These are phyloP conservation scores for Phytopythium mirpurense DNA, from an alignment of 352 stramenopile genomes.

Conservation along the genomic window DNA sequence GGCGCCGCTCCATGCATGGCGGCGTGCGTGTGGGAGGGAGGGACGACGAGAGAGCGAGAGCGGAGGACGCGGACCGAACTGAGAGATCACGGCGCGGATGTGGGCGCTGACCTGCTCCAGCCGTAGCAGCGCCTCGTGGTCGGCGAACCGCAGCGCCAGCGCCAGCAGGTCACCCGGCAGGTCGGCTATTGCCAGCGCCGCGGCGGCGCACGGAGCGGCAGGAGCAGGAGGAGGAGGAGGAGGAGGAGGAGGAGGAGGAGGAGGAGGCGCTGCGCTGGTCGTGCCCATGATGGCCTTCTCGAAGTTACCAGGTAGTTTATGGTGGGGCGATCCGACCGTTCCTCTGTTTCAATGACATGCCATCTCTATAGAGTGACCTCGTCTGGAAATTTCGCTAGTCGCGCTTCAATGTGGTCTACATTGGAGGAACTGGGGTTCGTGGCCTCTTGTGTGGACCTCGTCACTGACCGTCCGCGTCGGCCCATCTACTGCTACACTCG, in stretches of 20 bases:
- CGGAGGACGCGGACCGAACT: constrained; percentile 9
- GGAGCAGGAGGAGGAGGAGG: too few relatives aligned
- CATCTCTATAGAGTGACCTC: not conserved
- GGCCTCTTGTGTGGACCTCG: not conserved
- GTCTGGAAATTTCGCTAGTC: not conserved
- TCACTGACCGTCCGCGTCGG: not conserved
- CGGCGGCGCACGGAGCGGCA: too few relatives aligned
- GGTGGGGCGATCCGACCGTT: too few relatives aligned
- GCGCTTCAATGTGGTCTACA: not conserved
- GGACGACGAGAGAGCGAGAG: too few relatives aligned
- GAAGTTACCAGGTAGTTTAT: too few relatives aligned
- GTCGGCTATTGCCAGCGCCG: constrained; percentile 16
- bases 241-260: not conserved
- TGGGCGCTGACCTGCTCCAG: constrained; percentile 19
- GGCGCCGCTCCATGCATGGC: too few relatives aligned
- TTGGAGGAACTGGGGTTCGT: too few relatives aligned
- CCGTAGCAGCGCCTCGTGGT: constrained; percentile 25
- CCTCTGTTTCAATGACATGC: not conserved
- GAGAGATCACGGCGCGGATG: constrained; percentile 13
- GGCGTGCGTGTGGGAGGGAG: too few relatives aligned
- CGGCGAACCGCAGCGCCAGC: constrained; percentile 32
- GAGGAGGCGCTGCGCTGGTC: not conserved
- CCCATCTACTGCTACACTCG: not conserved
- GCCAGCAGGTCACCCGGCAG: constrained; percentile 37
- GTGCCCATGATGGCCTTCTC: not conserved